Conservation (phyloP, 192 early-diverging fungal genomes). For the Dissophora ornata region DNA sequence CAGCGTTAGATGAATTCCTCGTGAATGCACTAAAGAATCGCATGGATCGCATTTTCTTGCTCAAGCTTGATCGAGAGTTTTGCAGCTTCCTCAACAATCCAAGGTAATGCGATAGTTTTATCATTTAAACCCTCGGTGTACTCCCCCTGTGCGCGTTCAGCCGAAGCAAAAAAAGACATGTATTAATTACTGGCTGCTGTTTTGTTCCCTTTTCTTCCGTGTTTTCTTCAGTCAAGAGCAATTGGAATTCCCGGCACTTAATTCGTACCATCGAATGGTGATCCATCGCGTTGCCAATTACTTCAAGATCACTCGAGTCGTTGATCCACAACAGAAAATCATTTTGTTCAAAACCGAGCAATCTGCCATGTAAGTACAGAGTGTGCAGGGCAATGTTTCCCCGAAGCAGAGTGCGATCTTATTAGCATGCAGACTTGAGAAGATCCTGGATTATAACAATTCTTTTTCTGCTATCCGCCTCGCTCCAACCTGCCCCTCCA, state of each 20-base stretch:
- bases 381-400: too few relatives aligned
- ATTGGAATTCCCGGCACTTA: slow-evolving; percentile 73
- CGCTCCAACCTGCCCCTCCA: too few relatives aligned
- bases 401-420: too few relatives aligned
- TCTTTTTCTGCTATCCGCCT: too few relatives aligned
- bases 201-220: slow-evolving; percentile 1
- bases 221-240: slow-evolving; percentile 56
- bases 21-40: slow-evolving; percentile 69
- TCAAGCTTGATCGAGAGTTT: slow-evolving; percentile 75
- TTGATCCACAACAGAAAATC: slow-evolving; percentile 65
- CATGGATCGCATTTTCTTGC: slow-evolving; percentile 73
- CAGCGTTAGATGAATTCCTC: slow-evolving; percentile 69
- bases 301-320: slow-evolving; percentile 71
- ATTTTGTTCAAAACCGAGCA: slow-evolving; percentile 65
- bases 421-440: too few relatives aligned
- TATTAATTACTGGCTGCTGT: too few relatives aligned
- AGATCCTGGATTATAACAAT: too few relatives aligned
- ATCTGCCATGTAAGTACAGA: slow-evolving; percentile 72
- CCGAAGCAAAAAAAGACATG: too few relatives aligned
- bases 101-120: slow-evolving; percentile 63
- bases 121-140: neutral
- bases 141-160: too few relatives aligned
- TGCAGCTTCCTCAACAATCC: slow-evolving; percentile 67
- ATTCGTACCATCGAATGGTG: slow-evolving; percentile 80
- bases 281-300: slow-evolving; percentile 78